phyloP scores from a whole-genome alignment of 257 asterid genomes.

The Solanum pimpinellifolium region DNA sequence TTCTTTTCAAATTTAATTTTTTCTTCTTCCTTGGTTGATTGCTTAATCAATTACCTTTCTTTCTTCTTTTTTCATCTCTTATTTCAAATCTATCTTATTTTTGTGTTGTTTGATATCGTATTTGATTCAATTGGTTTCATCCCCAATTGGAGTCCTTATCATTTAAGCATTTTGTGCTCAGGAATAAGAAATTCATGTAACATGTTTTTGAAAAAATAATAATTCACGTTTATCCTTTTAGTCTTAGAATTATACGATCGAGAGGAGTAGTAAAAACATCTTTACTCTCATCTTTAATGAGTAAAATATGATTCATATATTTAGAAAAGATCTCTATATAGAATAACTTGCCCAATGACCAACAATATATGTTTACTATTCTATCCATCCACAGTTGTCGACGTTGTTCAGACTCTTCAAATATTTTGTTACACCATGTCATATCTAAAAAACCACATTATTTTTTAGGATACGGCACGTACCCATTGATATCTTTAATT shows the following conservation, averaged over 20 bases:
- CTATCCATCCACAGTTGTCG: neutral
- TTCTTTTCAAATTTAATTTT: no score
- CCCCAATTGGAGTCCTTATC: no score
- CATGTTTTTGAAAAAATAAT: no score
- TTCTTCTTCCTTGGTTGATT: no score
- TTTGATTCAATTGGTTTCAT: no score
- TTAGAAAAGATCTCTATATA: neutral
- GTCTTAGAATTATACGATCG: neutral
- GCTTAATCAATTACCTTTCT: no score
- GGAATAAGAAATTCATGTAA: neutral
- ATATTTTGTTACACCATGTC: neutral
- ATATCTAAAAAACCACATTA: no score
- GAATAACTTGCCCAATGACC: neutral
- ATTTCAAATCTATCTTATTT: no score
- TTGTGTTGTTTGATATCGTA: no score
- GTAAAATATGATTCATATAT: neutral
- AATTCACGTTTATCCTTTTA: neutral
- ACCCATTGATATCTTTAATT: neutral
- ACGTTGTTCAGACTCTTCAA: neutral
- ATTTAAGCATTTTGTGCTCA: neutral
- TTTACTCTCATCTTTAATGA: neutral
- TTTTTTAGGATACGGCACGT: neutral
- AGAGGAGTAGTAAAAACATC: neutral
- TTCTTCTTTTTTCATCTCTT: no score
- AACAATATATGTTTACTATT: no score